A percentile compares a stretch with the other conserved stretches of the same genome.
Evolutionary conservation across 129 eudicot species (phyloP).

Genomic region (Oenanthe sinensis): DNA sequence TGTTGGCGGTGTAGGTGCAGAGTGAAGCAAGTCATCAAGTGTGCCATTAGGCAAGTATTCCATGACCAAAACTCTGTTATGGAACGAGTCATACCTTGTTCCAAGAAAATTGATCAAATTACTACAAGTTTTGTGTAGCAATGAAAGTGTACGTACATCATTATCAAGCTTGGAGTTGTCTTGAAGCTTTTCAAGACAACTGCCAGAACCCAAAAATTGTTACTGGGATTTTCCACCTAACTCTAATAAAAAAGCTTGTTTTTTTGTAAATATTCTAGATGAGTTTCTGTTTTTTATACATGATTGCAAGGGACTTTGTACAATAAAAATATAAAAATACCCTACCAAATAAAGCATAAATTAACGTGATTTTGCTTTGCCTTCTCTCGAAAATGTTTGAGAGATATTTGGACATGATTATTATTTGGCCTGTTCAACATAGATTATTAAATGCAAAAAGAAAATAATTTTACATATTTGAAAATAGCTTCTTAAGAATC

Average conservation of each 20-base stretch:
- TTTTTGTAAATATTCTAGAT: not conserved
- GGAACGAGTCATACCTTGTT: slow-evolving; percentile 26
- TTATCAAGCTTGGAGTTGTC: slow-evolving; percentile 69
- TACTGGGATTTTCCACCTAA: not conserved
- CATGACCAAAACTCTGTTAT: slow-evolving; percentile 45
- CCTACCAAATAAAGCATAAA: not conserved
- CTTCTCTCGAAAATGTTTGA: not conserved
- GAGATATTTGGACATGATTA: no score
- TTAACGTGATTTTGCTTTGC: not conserved
- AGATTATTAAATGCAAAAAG: no score
- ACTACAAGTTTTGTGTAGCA: slow-evolving; percentile 24
- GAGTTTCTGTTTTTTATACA: not conserved
- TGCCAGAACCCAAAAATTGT: not conserved
- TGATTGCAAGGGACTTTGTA: not conserved
- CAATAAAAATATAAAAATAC: not conserved
- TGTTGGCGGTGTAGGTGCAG: slow-evolving; percentile 19
- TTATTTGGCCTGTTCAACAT: no score
- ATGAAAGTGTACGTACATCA: slow-evolving; percentile 52
- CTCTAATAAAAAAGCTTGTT: not conserved
- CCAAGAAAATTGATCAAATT: slow-evolving; percentile 45
- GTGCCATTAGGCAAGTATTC: slow-evolving; percentile 68
- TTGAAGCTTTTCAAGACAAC: slow-evolving; percentile 48
- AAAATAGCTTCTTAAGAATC: no score
- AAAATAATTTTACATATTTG: no score
- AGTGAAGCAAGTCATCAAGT: slow-evolving; percentile 52